Percentiles rank a stretch among this genome's conserved stretches.
phyloP scores from a whole-genome alignment of 495 filamentous ascomycete species.

The Penicillium lividum region DNA sequence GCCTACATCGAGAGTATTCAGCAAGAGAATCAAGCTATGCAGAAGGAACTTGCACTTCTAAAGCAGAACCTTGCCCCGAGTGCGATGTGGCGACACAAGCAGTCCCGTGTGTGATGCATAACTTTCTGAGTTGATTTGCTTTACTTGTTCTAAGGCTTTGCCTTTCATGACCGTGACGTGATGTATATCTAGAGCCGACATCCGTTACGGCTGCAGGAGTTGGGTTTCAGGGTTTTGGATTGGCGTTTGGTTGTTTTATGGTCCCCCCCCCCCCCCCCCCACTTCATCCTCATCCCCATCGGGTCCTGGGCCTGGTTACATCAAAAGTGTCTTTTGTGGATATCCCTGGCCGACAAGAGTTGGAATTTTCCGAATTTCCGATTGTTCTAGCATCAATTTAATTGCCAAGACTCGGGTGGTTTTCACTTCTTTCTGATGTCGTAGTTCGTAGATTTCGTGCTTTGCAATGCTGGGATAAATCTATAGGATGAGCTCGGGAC shows the following conservation, averaged over 20 bases:
- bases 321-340: constrained; percentile 31
- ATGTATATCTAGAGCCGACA: constrained; percentile 23
- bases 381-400: constrained; percentile 31
- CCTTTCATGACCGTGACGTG: constrained; percentile 18
- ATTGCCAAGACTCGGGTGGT: constrained; percentile 31
- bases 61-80: constrained; percentile 38
- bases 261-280: constrained; percentile 10
- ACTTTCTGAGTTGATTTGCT: not conserved
- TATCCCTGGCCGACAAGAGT: constrained; percentile 4
- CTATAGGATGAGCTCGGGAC: too few species aligned
- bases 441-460: too few species aligned
- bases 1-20: constrained; percentile 64
- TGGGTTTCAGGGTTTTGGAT: not conserved
- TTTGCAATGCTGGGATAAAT: too few species aligned
- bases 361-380: constrained; percentile 1
- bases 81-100: constrained; percentile 35
- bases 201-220: constrained; percentile 4
- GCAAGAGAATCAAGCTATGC: constrained; percentile 41
- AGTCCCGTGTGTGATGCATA: constrained; percentile 15
- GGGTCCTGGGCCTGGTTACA: constrained; percentile 30
- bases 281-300: constrained; percentile 22
- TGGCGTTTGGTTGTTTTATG: constrained; percentile 7
- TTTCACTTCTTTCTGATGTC: too few species aligned
- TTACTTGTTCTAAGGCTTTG: not conserved
- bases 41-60: constrained; percentile 40